These are phyloP conservation scores for Ceratocystis albifundus DNA, from an alignment of 2,329 filamentous ascomycete species.

Conservation along the genomic window DNA sequence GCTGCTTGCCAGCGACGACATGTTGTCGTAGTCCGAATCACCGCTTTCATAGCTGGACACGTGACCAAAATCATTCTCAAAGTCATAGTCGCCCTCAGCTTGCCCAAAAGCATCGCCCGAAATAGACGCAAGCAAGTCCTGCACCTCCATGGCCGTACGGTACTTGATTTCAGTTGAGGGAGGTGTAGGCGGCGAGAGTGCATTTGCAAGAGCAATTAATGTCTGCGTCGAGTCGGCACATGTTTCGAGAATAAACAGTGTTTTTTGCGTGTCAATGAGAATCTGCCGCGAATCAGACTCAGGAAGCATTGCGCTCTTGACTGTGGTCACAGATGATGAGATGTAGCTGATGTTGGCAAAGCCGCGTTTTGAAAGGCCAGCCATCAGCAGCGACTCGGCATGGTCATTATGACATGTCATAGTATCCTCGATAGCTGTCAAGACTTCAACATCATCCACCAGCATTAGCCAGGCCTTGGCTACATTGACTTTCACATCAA, in stretches of 20 bases:
- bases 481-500: slow-evolving; percentile 54
- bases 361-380: slow-evolving; percentile 48
- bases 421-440: slow-evolving; percentile 28
- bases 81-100: slow-evolving; percentile 49
- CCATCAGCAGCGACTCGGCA: slow-evolving; percentile 38
- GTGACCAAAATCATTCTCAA: slow-evolving; percentile 51
- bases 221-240: slow-evolving; percentile 97
- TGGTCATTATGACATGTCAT: slow-evolving; percentile 8
- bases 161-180: slow-evolving; percentile 78
- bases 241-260: slow-evolving; percentile 81
- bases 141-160: slow-evolving; percentile 71
- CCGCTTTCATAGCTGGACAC: slow-evolving; percentile 39
- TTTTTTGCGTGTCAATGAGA: slow-evolving; percentile 71
- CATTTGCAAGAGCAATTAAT: slow-evolving; percentile 65
- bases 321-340: slow-evolving; percentile 60
- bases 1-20: slow-evolving; percentile 17
- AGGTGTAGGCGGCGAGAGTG: slow-evolving; percentile 68
- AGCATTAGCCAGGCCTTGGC: slow-evolving; percentile 73
- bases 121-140: slow-evolving; percentile 83
- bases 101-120: slow-evolving; percentile 69
- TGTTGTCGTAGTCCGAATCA: slow-evolving; percentile 29
- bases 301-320: slow-evolving; percentile 48
- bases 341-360: slow-evolving; percentile 82
- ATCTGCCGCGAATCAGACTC: slow-evolving; percentile 50
- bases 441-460: slow-evolving; percentile 53